Percentiles rank a stretch among this genome's conserved stretches.
These are phyloP conservation scores for Stephania cephalantha DNA, from an alignment of 164 flowering plant species.

Conservation along the genomic window DNA sequence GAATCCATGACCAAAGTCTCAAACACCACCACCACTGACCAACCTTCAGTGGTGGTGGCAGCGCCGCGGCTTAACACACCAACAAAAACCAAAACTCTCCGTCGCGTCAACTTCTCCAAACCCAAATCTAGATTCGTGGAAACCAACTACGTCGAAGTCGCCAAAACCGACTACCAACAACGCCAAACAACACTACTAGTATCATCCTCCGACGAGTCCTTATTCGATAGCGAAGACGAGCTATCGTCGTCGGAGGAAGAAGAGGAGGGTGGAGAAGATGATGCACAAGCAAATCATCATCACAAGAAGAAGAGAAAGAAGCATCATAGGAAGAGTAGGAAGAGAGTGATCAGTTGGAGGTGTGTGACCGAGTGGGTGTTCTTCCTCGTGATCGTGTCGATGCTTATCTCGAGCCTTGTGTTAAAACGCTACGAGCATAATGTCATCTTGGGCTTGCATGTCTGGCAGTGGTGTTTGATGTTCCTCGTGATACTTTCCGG, in stretches of 20 bases:
- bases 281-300: neutral
- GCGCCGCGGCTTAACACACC: neutral
- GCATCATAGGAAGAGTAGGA: slow-evolving; percentile 12
- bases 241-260: neutral
- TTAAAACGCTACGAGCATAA: slow-evolving; percentile 1
- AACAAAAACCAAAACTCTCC: slow-evolving; percentile 14
- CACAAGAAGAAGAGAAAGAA: neutral
- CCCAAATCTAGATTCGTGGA: slow-evolving; percentile 34
- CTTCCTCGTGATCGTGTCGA: slow-evolving; percentile 20
- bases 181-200: no score
- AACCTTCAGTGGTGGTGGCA: neutral
- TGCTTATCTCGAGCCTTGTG: slow-evolving; percentile 24
- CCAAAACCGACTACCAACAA: neutral
- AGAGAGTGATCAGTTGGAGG: slow-evolving; percentile 13
- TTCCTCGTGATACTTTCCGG: slow-evolving; percentile 36
- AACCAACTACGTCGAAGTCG: slow-evolving; percentile 9
- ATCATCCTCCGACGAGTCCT: neutral
- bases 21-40: neutral
- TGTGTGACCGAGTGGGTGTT: slow-evolving; percentile 20
- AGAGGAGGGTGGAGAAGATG: slow-evolving; percentile 1
- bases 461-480: slow-evolving; percentile 47
- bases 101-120: slow-evolving; percentile 32
- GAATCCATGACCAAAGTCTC: slow-evolving; percentile 2
- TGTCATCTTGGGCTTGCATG: slow-evolving; percentile 19
- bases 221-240: slow-evolving; percentile 5